phyloP scores from a whole-genome alignment of 2,329 filamentous ascomycete species.

The Talaromyces rugulosus region DNA sequence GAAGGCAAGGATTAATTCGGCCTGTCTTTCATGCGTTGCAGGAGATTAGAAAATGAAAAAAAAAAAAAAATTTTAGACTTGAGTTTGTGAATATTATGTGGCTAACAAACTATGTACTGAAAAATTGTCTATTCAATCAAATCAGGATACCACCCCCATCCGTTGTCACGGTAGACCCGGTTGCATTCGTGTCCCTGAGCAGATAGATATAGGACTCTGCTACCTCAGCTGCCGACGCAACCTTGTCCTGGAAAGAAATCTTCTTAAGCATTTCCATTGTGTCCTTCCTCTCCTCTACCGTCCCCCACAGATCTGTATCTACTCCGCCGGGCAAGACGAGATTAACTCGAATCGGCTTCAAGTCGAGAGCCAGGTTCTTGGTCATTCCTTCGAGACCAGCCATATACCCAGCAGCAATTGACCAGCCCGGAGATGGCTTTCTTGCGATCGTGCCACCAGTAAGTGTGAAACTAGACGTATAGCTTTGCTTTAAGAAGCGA shows the following conservation, averaged over 20 bases:
- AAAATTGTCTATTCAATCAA: neutral
- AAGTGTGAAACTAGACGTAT: slow-evolving; percentile 50
- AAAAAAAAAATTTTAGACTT: neutral
- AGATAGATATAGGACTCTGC: slow-evolving; percentile 46
- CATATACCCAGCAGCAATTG: slow-evolving; percentile 22
- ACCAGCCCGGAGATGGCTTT: slow-evolving; percentile 32
- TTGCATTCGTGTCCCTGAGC: slow-evolving; percentile 26
- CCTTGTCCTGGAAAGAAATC: slow-evolving; percentile 24
- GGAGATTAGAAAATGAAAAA: neutral
- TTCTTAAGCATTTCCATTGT: slow-evolving; percentile 5
- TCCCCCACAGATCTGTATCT: slow-evolving; percentile 43
- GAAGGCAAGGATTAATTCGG: neutral
- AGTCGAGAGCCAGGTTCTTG: slow-evolving; percentile 56
- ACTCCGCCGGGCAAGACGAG: slow-evolving; percentile 54
- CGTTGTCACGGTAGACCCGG: slow-evolving; percentile 40
- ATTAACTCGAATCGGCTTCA: slow-evolving; percentile 62
- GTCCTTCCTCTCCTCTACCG: neutral
- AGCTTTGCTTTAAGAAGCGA: slow-evolving; percentile 40
- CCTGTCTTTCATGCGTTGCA: neutral
- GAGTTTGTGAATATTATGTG: neutral
- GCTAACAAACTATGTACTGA: neutral
- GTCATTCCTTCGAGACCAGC: slow-evolving; percentile 47
- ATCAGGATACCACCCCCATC: slow-evolving; percentile 23
- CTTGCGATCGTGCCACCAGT: slow-evolving; percentile 47
- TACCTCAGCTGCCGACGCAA: slow-evolving; percentile 39